Evolutionary conservation across 345 rosid genomes (phyloP).

Genomic region (Nephelium lappaceum): DNA sequence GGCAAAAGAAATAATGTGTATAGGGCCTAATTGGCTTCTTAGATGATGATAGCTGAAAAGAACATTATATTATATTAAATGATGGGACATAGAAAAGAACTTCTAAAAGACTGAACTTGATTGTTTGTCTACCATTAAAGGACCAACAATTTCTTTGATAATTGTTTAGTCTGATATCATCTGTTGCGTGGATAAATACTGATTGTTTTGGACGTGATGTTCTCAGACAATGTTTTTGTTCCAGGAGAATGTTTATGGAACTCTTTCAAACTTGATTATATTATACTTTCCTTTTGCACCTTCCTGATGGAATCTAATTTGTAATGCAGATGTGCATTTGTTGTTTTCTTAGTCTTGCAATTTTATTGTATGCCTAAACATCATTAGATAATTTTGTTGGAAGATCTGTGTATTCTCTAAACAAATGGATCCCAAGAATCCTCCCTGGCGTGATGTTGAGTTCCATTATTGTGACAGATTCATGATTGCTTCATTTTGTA

Average conservation of each 20-base stretch:
- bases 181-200: not conserved
- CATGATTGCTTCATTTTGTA: no score
- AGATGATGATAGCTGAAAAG: constrained; percentile 16
- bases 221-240: not conserved
- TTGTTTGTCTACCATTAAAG: not conserved
- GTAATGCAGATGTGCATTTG: not conserved
- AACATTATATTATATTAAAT: constrained; percentile 5
- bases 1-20: constrained; percentile 48
- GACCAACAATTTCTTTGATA: not conserved
- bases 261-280: not conserved
- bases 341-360: not conserved
- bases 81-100: not conserved
- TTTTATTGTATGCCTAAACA: no score
- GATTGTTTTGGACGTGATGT: not conserved
- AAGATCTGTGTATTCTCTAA: no score
- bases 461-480: no score
- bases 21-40: constrained; percentile 58
- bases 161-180: not conserved
- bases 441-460: no score
- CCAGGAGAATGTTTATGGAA: not conserved
- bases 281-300: not conserved
- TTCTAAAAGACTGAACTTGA: not conserved
- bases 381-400: no score
- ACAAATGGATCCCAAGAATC: no score
- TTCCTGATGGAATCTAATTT: not conserved